Conservation (phyloP, 2,329 filamentous ascomycete genomes). For the Fusarium tuaranense region DNA sequence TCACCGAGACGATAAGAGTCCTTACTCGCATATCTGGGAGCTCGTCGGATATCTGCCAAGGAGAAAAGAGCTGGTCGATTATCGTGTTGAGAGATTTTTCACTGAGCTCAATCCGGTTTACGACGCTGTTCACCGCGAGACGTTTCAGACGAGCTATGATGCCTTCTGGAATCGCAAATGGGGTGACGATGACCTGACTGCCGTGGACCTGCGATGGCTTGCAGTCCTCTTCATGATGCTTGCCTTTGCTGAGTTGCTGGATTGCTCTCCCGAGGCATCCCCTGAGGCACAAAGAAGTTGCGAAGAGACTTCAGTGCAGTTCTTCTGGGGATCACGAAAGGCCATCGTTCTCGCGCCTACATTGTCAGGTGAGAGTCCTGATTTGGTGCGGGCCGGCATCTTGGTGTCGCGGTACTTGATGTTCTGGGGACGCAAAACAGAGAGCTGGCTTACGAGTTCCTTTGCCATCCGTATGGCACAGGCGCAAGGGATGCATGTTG, state of each 20-base stretch:
- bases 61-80: neutral
- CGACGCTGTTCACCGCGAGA: neutral
- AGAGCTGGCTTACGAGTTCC: neutral
- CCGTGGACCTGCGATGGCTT: neutral
- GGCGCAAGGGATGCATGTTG: neutral
- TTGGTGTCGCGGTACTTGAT: neutral
- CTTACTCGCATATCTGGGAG: neutral
- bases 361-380: neutral
- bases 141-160: neutral
- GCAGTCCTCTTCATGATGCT: conserved; percentile 1
- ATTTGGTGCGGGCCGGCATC: neutral
- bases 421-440: neutral
- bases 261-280: neutral
- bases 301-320: neutral
- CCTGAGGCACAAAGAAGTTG: neutral
- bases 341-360: neutral
- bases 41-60: neutral
- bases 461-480: neutral
- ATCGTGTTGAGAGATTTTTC: neutral
- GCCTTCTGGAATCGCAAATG: neutral
- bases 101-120: neutral
- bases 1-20: neutral
- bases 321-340: neutral
- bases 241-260: neutral
- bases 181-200: neutral